A percentile compares a stretch with the other conserved stretches of the same genome.
phyloP scores from a whole-genome alignment of 2,329 filamentous ascomycete genomes.

The Trichoderma atroviride region DNA sequence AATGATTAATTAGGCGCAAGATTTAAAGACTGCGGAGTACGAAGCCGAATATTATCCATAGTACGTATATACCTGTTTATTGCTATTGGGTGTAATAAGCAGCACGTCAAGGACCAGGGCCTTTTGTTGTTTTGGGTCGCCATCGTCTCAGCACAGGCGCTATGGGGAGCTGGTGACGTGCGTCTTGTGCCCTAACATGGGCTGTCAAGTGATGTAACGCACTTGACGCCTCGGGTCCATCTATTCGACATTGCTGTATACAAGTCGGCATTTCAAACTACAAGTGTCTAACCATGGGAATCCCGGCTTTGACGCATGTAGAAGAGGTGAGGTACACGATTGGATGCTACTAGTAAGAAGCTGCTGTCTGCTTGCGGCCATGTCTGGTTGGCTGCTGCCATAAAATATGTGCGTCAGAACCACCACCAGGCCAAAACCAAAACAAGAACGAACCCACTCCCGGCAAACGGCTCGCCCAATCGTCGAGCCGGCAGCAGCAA shows the following conservation, averaged over 20 bases:
- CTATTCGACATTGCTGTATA: neutral
- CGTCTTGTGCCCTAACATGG: constrained; percentile 21
- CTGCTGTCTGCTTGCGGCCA: constrained; percentile 4
- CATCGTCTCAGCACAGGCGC: neutral
- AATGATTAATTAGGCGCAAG: neutral
- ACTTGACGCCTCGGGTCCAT: neutral
- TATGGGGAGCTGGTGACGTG: constrained; percentile 1
- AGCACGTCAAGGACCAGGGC: neutral
- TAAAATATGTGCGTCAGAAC: constrained; percentile 13
- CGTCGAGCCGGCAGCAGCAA: constrained; percentile 17
- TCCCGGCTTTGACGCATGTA: neutral
- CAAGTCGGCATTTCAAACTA: neutral
- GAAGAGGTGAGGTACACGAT: neutral
- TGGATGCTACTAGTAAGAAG: neutral
- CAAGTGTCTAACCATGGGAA: neutral
- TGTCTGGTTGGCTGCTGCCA: neutral
- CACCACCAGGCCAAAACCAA: neutral
- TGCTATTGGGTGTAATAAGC: neutral
- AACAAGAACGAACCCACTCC: neutral
- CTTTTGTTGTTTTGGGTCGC: neutral
- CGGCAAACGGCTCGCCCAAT: constrained; percentile 18
- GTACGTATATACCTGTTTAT: too few relatives aligned
- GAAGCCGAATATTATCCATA: neutral
- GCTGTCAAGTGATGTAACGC: constrained; percentile 11
- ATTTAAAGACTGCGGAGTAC: neutral